Conservation (phyloP, 1,139 yeast genomes). For the Scheffersomyces stambukii region DNA sequence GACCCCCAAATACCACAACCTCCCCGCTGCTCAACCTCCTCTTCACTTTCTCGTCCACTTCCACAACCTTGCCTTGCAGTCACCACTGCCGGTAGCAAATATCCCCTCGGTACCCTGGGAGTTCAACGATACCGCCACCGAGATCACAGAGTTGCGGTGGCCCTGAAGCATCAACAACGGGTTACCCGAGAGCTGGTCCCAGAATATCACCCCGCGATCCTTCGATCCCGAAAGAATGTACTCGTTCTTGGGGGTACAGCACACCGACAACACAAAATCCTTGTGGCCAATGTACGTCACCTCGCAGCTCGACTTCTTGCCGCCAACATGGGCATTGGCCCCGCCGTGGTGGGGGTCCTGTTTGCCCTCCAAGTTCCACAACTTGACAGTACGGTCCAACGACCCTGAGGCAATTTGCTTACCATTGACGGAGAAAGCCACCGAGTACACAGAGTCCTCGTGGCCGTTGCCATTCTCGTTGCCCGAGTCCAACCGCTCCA, state of each 20-base stretch:
- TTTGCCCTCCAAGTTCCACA: conserved; percentile 79
- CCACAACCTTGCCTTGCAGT: conserved; percentile 97
- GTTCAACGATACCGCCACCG: conserved; percentile 84
- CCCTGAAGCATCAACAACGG: conserved; percentile 96
- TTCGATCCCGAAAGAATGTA: conserved; percentile 93
- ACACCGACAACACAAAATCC: conserved; percentile 91
- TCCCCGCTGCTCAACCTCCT: too few relatives aligned
- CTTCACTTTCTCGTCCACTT: conserved; percentile 46
- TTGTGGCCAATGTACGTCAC: conserved; percentile 95
- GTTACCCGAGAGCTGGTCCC: conserved; percentile 93
- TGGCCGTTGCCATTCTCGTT: conserved; percentile 88
- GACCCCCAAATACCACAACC: too few relatives aligned
- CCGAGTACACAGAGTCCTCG: conserved; percentile 93
- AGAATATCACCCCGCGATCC: conserved; percentile 94
- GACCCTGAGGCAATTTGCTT: conserved; percentile 93
- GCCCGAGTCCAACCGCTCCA: conserved; percentile 90
- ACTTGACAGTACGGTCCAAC: conserved; percentile 90
- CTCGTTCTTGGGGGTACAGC: conserved; percentile 90
- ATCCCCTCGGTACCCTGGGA: conserved; percentile 68
- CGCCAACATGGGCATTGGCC: conserved; percentile 34
- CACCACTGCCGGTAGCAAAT: conserved; percentile 98
- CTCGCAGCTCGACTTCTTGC: conserved; percentile 64
- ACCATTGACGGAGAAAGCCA: conserved; percentile 89
- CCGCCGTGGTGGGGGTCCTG: conserved; percentile 33
- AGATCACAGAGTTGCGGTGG: conserved; percentile 91